Evolutionary conservation across 257 asterid species (phyloP).

Genomic region (Perilla frutescens): DNA sequence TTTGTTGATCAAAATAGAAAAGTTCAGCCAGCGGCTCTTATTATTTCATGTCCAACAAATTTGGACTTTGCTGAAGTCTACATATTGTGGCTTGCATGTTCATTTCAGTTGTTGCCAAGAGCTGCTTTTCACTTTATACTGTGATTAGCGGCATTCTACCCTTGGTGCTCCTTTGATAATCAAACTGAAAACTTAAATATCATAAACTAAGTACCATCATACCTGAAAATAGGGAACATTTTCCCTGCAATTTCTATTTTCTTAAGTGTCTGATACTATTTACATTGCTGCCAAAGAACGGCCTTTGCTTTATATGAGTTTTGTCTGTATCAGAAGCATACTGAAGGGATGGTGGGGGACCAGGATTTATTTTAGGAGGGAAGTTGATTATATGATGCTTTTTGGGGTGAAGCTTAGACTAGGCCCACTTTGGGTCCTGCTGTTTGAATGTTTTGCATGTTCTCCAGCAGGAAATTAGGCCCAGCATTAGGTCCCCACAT

Average conservation of each 20-base stretch:
- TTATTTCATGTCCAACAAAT: conserved; percentile 9
- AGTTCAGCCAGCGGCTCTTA: neutral
- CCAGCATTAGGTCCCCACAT: conserved; percentile 51
- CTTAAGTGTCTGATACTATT: conserved; percentile 13
- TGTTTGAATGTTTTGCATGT: conserved; percentile 45
- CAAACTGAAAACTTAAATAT: conserved; percentile 22
- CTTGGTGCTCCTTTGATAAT: conserved; percentile 11
- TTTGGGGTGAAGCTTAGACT: conserved; percentile 21
- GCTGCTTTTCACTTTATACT: neutral
- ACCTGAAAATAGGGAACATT: conserved; percentile 19
- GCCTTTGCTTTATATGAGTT: conserved; percentile 19
- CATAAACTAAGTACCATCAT: conserved; percentile 13
- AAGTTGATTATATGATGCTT: conserved; percentile 37
- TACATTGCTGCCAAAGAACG: conserved; percentile 17
- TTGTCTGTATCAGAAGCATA: conserved; percentile 33
- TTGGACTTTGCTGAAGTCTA: conserved; percentile 12
- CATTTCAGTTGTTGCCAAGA: conserved; percentile 27
- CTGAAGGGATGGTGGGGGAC: conserved; percentile 45
- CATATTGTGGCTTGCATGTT: conserved; percentile 21
- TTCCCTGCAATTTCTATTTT: conserved; percentile 16
- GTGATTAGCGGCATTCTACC: conserved; percentile 17
- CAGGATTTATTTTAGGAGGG: conserved; percentile 31
- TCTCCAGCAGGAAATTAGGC: conserved; percentile 40
- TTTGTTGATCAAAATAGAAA: neutral
- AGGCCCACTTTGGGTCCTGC: conserved; percentile 47